Evolutionary conservation across 441 rosid genomes (phyloP), one percentile per base, ranked within the genome.

Genomic region (Kokia cookei): DNA sequence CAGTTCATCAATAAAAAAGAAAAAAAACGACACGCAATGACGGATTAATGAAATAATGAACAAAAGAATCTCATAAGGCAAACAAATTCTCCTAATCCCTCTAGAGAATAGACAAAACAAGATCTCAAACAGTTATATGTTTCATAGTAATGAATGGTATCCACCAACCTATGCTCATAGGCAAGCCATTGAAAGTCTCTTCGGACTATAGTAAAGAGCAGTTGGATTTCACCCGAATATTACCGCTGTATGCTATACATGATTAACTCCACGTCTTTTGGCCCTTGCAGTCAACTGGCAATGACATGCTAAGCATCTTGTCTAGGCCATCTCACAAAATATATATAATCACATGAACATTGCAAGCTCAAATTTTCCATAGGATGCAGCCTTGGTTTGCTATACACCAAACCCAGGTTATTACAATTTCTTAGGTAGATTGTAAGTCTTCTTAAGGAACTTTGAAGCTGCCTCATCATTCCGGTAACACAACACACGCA

Each of bases 361-460:
- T 37, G 54, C 55, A 50, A 32, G n/a, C 19, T 22, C 24, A 22
- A 43, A 51, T 27, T 60, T 72, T 32, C 35, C 48, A 48, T 35
- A 2, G 42, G 76, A 22, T 43, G 58, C 58, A 51, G 42, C 69
- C 32, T 71, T 54, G 24, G 76, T 11, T 53, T 19, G 76, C 24
- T 54, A 50, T 54, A 74, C 48, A 81, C 67, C 68, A 63, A 37
- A 69, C 73, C 27, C 64, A 64, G 61, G 60, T 72, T 47, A 62
- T 78, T 84, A 91, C 66, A 91, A 89, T 82, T 93, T 96, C 88
- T 87, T 93, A 1, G 98, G 99, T 71, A 96, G 80, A 82, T 90
- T 92, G 71, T 96, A 93, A 3, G 93, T 89, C 74, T 93, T 96
- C 89, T 90, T 96, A 0, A 93, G 94, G 79, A 93, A 93, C 78